Percentiles rank a stretch among this genome's conserved stretches.
These are phyloP conservation scores for Incumbomyces lentus DNA, from an alignment of 2,329 filamentous ascomycete species.

Conservation along the genomic window DNA sequence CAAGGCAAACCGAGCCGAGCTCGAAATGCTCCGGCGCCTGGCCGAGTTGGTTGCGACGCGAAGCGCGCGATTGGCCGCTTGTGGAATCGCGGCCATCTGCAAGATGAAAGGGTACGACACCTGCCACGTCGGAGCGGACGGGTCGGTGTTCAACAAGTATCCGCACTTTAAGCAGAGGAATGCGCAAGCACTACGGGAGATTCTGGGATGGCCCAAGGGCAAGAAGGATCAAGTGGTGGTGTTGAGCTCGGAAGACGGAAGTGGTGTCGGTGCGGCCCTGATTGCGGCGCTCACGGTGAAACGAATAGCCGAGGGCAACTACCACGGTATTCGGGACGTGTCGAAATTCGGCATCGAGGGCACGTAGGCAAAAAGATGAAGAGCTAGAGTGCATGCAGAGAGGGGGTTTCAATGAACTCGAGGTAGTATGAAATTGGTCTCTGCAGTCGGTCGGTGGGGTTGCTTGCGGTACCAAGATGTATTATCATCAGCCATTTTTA, in stretches of 20 bases:
- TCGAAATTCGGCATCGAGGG: constrained; percentile 23
- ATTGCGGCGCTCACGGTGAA: constrained; percentile 68
- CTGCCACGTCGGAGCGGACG: constrained; percentile 93
- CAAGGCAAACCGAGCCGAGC: constrained; percentile 60
- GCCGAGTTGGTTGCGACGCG: constrained; percentile 92
- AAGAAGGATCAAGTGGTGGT: constrained; percentile 82
- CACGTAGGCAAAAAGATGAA: neutral
- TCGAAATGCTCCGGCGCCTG: constrained; percentile 78
- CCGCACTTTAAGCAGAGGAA: constrained; percentile 93
- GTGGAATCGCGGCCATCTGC: constrained; percentile 90
- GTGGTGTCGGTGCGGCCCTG: constrained; percentile 89
- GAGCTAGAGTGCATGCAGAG: neutral
- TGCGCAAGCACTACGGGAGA: constrained; percentile 81
- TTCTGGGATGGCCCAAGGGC: constrained; percentile 76
- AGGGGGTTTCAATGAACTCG: neutral
- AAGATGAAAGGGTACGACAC: constrained; percentile 84
- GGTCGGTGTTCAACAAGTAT: constrained; percentile 98
- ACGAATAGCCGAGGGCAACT: constrained; percentile 49
- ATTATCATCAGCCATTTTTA: too few species aligned
- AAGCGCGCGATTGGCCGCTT: constrained; percentile 82
- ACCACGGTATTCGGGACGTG: constrained; percentile 46
- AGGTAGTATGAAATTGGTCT: too few species aligned
- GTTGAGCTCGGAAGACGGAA: constrained; percentile 84
- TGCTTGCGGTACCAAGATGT: too few species aligned
- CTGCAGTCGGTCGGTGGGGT: too few species aligned